Conservation (phyloP, 345 rosid species). For the Syzygium jambos region DNA sequence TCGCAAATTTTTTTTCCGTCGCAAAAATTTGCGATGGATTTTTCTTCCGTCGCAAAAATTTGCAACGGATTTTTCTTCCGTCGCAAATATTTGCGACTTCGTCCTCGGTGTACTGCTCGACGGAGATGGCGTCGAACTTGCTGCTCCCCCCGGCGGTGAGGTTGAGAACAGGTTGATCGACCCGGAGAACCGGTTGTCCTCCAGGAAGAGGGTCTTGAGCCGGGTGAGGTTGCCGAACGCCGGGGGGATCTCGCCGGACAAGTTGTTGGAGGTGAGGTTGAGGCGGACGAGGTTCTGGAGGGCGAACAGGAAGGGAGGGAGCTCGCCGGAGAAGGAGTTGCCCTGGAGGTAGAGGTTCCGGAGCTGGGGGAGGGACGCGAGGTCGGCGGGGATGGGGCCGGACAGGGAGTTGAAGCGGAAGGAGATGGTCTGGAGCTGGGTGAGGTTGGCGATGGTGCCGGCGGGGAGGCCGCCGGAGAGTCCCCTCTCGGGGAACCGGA, state of each 20-base stretch:
- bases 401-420: slow-evolving; percentile 58
- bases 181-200: slow-evolving; percentile 26
- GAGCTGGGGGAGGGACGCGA: slow-evolving; percentile 47
- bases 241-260: slow-evolving; percentile 24
- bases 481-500: slow-evolving; percentile 74
- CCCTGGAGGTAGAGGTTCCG: slow-evolving; percentile 60
- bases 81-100: no score
- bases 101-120: no score
- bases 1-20: no score
- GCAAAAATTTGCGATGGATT: no score
- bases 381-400: slow-evolving; percentile 70
- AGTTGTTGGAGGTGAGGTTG: slow-evolving; percentile 18
- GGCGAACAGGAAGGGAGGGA: slow-evolving; percentile 38
- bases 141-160: no score
- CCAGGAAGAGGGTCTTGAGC: slow-evolving; percentile 22
- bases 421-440: slow-evolving; percentile 50
- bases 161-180: no score
- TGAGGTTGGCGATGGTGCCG: slow-evolving; percentile 64
- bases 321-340: slow-evolving; percentile 64
- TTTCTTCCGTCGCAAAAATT: no score
- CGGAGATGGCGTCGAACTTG: no score
- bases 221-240: slow-evolving; percentile 20
- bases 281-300: slow-evolving; percentile 22
- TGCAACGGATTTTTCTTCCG: no score
- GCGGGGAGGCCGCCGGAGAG: slow-evolving; percentile 58